Base-by-base conservation (phyloP, 2,329 filamentous ascomycete species). In the Tothia fuscella region DNA sequence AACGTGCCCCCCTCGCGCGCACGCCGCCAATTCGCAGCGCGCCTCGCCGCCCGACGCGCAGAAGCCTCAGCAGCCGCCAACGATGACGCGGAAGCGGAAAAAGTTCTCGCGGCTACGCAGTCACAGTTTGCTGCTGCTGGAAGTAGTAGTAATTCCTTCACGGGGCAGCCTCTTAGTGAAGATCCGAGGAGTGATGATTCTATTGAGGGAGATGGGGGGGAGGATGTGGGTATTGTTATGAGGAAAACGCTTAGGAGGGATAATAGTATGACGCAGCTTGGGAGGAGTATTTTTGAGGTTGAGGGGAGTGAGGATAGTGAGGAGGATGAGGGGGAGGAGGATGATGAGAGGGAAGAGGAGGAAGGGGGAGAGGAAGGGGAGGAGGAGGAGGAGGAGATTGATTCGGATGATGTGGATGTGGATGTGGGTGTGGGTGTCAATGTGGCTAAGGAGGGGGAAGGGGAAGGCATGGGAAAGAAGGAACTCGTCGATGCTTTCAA, bases 1-100 rank as follows among this genome's bases (percentile, higher is more conserved):
- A 91, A 89, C 57, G 78, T 89, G 26, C 80, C 83, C 1, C 88
- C 89, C 2, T 93, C 86, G 6, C 78, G 89, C 40, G 89, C 89
- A 6, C 78, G 89, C 38, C 72, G 86, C 42, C 86, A 93, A 59
- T 74, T 96, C n/a, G 88, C 87, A n/a, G 83, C 84, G 10, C 78
- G 88, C 10, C 71, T 96, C 12, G 66, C 66, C 3, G 59, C 53
- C 76, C 84, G 60, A 31, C 22, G 36, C 12, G 34, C 35, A 6
- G 41, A 38, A 26, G 34, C 34, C 13, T 34, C 30, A 17, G 41
- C 41, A 10, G 41, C 41, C 10, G 22, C 41, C 6, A 19, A 36
- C 16, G 41, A 38, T 13, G 41, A 43, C 12, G 39, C 31, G 12
- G 41, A 43, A 5, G 41, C 30, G 3, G 41, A 38, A n/a, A 35